phyloP scores from a whole-genome alignment of 2,329 filamentous ascomycete genomes.

The Teratosphaeria pseudoeucalypti region DNA sequence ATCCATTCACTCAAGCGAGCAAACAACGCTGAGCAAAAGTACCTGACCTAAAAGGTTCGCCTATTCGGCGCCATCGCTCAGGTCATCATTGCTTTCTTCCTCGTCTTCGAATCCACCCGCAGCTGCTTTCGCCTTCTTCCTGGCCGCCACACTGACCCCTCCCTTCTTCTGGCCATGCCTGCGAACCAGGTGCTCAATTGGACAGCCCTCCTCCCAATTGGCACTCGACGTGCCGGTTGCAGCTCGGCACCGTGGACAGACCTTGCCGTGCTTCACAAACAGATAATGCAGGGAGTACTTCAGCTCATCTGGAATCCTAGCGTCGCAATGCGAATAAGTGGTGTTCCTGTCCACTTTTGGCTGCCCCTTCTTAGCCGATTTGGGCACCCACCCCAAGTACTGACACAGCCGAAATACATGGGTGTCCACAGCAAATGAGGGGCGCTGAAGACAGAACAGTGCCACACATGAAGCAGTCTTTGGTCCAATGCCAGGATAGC shows the following conservation, averaged over 20 bases:
- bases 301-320: conserved; percentile 49
- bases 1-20: background rate
- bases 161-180: conserved; percentile 46
- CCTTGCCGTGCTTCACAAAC: conserved; percentile 52
- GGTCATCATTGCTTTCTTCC: conserved; percentile 50
- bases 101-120: conserved; percentile 66
- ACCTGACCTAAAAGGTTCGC: background rate
- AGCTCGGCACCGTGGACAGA: conserved; percentile 50
- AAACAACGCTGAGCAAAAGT: background rate
- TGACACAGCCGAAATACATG: conserved; percentile 55
- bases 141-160: conserved; percentile 18
- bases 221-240: conserved; percentile 50
- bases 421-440: conserved; percentile 56
- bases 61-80: conserved; percentile 24
- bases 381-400: conserved; percentile 53
- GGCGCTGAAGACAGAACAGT: conserved; percentile 53
- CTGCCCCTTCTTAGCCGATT: conserved; percentile 32
- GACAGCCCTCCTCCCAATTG: conserved; percentile 54
- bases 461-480: conserved; percentile 57
- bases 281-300: conserved; percentile 55
- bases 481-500: conserved; percentile 54
- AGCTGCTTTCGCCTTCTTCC: conserved; percentile 54
- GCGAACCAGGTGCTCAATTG: conserved; percentile 53
- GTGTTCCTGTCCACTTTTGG: conserved; percentile 24
- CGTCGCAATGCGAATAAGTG: conserved; percentile 48